Base-by-base conservation (phyloP, 2,329 filamentous ascomycete genomes). In the Cyclaneusma minus region DNA sequence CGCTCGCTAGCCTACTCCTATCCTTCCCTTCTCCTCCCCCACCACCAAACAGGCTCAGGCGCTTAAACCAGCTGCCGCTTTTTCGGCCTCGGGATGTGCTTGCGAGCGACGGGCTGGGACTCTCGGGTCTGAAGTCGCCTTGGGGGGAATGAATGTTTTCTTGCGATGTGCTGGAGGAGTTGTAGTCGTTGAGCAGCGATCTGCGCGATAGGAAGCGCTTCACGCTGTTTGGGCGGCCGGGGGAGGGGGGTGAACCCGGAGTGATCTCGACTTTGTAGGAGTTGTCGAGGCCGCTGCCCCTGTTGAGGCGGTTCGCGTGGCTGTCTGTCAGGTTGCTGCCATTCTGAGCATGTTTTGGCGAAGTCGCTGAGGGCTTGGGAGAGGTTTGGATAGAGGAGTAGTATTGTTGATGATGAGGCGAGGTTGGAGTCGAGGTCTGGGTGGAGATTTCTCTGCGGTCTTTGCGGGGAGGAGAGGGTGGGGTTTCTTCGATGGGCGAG, bases 191-290 rank as follows among this genome's bases (percentile, higher is more conserved):
- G 26, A 50, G 44, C 24, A 50, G 39, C 13, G 43, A 48, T 28
- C 43, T 47, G 17, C 49, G 39, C 28, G 45, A 48, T 6, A 52
- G 38, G 30, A 52, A 50, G 9, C 44, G 38, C 22, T 49, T 47
- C 33, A 52, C 48, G 29, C 47, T 50, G 31, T 43, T 44, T n/a
- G 45, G 43, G 32, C 41, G 35, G 21, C 35, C 44, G 15, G 35
- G 35, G 4, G 45, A 44, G 7, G 35, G 28, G n/a, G 39, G 40
- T n/a, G n/a, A n/a, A n/a, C n/a, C n/a, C n/a, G n/a, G n/a, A n/a
- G n/a, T n/a, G n/a, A n/a, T n/a, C n/a, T n/a, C n/a, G n/a, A n/a
- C n/a, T n/a, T n/a, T n/a, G n/a, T n/a, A n/a, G n/a, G n/a, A n/a
- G n/a, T n/a, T n/a, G n/a, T n/a, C n/a, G n/a, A n/a, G n/a, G n/a